A percentile compares a stretch with the other conserved stretches of the same genome.
These are phyloP conservation scores for Tolypocladium nubicola DNA, from an alignment of 2,329 filamentous ascomycete species.

Conservation along the genomic window DNA sequence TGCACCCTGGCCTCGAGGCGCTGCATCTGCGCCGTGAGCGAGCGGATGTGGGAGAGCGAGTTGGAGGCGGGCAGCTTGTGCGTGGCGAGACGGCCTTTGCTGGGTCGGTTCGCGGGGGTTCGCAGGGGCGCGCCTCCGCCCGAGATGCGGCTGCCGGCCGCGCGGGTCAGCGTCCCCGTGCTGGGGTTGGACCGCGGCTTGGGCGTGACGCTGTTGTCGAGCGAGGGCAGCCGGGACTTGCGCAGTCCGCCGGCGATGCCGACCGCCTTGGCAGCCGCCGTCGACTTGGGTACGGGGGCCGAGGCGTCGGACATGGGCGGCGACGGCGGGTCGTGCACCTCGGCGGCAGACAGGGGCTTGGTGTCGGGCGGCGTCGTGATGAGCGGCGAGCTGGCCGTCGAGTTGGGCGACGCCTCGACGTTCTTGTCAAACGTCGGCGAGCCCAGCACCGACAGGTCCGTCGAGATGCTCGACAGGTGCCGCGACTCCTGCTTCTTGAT, in stretches of 20 bases:
- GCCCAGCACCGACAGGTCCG: conserved; percentile 51
- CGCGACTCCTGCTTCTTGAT: conserved; percentile 59
- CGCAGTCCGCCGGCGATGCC: conserved; percentile 16
- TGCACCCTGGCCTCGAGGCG: conserved; percentile 90
- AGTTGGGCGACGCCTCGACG: conserved; percentile 64
- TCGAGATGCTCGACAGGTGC: conserved; percentile 48
- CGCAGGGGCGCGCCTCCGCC: conserved; percentile 33
- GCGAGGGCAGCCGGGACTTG: conserved; percentile 44
- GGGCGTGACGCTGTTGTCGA: conserved; percentile 42
- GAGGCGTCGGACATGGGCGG: conserved; percentile 88
- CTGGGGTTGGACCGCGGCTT: conserved; percentile 44
- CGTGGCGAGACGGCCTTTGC: conserved; percentile 45
- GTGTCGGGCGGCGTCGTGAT: conserved; percentile 72
- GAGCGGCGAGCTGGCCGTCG: conserved; percentile 85
- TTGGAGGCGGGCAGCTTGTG: conserved; percentile 45
- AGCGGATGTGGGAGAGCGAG: conserved; percentile 86
- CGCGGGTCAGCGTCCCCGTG: conserved; percentile 6
- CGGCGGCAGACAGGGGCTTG: conserved; percentile 52
- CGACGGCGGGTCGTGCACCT: conserved; percentile 76
- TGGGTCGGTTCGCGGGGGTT: conserved; percentile 34
- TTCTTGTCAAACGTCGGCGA: conserved; percentile 65
- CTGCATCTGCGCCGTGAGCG: conserved; percentile 93
- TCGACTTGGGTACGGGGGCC: conserved; percentile 41
- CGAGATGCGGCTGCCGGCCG: conserved; percentile 27
- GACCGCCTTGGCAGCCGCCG: conserved; percentile 29